phyloP scores from a whole-genome alignment of 495 filamentous ascomycete genomes.

The Extremus antarcticus region DNA sequence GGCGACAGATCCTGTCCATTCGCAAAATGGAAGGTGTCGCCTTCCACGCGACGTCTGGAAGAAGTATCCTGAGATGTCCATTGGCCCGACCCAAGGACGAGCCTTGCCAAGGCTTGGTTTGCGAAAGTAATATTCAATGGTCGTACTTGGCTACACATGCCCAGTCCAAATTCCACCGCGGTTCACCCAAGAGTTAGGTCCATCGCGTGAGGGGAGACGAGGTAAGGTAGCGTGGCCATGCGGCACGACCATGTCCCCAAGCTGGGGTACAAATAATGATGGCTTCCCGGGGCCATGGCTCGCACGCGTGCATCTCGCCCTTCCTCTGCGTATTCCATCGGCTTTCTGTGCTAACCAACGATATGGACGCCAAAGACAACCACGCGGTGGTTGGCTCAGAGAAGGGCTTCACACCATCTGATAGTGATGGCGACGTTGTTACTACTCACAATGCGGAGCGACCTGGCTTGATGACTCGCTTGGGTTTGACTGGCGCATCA shows the following conservation, averaged over 20 bases:
- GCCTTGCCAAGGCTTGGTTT: background rate
- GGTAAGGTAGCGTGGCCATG: background rate
- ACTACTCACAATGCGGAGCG: background rate
- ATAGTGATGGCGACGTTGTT: constrained; percentile 1
- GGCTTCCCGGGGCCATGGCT: background rate
- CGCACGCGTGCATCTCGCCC: background rate
- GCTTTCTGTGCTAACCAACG: no score
- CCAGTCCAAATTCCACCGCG: background rate
- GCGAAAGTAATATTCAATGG: background rate
- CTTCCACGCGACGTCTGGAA: background rate
- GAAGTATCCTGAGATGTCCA: background rate
- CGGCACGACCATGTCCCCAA: background rate
- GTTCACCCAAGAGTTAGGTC: background rate
- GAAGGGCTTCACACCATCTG: constrained; percentile 1
- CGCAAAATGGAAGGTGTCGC: background rate
- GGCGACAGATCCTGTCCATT: background rate
- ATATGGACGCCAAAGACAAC: constrained; percentile 1
- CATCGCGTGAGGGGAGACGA: background rate
- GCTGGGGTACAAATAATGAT: background rate
- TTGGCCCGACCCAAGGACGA: background rate
- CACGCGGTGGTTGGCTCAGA: background rate
- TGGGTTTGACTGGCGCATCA: constrained; percentile 24
- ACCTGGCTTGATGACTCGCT: constrained; percentile 20
- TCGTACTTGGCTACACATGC: background rate
- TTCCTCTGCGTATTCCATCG: no score